Evolutionary conservation across 2,329 filamentous ascomycete genomes (phyloP).

Genomic region (Penicillium sp.): DNA sequence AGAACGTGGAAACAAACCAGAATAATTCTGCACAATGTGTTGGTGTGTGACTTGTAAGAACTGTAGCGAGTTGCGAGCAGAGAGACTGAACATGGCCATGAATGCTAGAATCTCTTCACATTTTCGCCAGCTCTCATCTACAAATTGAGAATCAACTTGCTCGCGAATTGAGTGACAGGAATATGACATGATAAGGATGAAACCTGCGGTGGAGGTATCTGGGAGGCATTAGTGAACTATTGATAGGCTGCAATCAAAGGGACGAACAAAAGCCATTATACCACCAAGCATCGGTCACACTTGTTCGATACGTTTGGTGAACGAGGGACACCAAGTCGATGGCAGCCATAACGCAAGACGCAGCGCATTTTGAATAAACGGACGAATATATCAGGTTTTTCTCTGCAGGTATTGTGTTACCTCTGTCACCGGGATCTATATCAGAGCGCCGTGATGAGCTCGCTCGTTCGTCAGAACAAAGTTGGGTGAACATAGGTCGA

Average conservation of each 20-base stretch:
- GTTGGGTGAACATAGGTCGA: conserved; percentile 37
- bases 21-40: conserved; percentile 23
- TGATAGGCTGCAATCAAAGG: not conserved
- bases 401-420: conserved; percentile 3
- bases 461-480: conserved; percentile 29
- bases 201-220: conserved; percentile 35
- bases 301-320: conserved; percentile 29
- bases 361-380: conserved; percentile 32
- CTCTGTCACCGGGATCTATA: conserved; percentile 4
- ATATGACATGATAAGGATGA: conserved; percentile 35
- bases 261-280: conserved; percentile 44
- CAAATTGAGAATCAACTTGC: conserved; percentile 16
- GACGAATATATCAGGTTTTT: conserved; percentile 28
- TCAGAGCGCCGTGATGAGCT: conserved; percentile 6
- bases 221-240: not conserved
- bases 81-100: conserved; percentile 33
- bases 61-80: conserved; percentile 31
- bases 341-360: conserved; percentile 33
- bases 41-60: conserved; percentile 30
- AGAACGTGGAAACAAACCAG: conserved; percentile 3
- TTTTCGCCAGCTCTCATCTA: conserved; percentile 30
- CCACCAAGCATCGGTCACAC: conserved; percentile 39
- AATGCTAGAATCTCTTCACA: conserved; percentile 28
- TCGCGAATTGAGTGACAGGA: conserved; percentile 23
- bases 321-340: conserved; percentile 34